Conservation (phyloP, 441 rosid species). For the Capsella rubella region DNA sequence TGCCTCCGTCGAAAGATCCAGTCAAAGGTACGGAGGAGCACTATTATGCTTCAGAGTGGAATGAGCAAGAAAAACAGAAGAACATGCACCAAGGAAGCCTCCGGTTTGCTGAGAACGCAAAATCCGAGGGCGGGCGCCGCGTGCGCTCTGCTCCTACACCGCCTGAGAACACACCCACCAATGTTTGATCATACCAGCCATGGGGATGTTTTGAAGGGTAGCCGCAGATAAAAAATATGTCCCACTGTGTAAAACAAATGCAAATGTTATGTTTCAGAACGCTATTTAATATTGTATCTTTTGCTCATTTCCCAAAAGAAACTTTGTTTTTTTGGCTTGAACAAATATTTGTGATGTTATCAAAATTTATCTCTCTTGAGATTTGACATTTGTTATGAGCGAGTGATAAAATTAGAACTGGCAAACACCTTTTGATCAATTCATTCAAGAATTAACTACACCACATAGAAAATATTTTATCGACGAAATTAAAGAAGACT, state of each 20-base stretch:
- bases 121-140: slow-evolving; percentile 66
- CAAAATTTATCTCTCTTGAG: background rate
- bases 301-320: background rate
- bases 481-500: background rate
- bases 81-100: slow-evolving; percentile 65
- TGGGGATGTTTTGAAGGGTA: slow-evolving; percentile 4
- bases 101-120: slow-evolving; percentile 65
- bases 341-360: background rate
- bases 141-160: slow-evolving; percentile 47
- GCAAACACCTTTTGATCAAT: background rate
- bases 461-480: background rate
- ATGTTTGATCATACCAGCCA: slow-evolving; percentile 42
- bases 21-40: slow-evolving; percentile 53
- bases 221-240: slow-evolving; percentile 3
- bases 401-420: background rate
- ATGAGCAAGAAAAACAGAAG: slow-evolving; percentile 59
- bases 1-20: slow-evolving; percentile 53
- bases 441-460: background rate
- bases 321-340: background rate
- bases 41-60: slow-evolving; percentile 63
- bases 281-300: background rate
- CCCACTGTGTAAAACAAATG: background rate
- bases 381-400: background rate
- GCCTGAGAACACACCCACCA: slow-evolving; percentile 52
- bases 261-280: slow-evolving; percentile 9